Base-by-base conservation (phyloP, 169 alveolate genomes). In the Cryptosporidium viatorum region DNA sequence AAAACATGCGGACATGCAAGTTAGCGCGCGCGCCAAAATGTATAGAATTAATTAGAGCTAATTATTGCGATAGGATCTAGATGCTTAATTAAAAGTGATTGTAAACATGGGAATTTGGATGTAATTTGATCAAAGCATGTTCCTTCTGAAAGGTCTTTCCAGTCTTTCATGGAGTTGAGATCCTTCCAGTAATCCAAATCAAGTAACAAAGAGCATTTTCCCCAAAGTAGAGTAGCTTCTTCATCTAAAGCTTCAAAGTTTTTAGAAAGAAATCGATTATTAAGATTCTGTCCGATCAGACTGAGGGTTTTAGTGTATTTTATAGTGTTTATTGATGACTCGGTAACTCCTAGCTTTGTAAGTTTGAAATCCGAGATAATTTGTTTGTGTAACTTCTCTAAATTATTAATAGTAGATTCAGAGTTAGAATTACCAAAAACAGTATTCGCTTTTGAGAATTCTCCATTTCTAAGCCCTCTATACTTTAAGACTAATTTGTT, bases 181-280 rank as follows among this genome's bases (percentile, higher is more conserved):
- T 58, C 37, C 50, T 60, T 21, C 89, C 89, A 80, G 35, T 62
- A 80, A 31, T 80, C 89, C 35, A 41, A 35, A 41, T 80, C 89
- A 14, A 80, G 59, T 43, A 67, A 18, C 23, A 80, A 18, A 3
- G 80, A 80, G 74, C 89, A 80, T 39, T 80, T 65, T 7, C 89
- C 75, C 89, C 80, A 80, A 21, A 55, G 67, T n/a, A 80, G 29
- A 65, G 29, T 29, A 26, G 59, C 45, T 59, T 21, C 26, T 55
- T 58, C 59, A 9, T 43, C 71, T 26, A 29, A 8, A 8, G 41
- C 9, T 31, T 35, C 69, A 41, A 41, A 52, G 0, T 43, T 33
- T 9, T 58, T 48, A 31, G 33, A 52, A 23, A 35, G 37, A 23
- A 52, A 6, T 9, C 45, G 84, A 18, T 45, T n/a, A 39, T 62